Conservation (phyloP, 83 land plant genomes). For the Isoetes engelmannii region DNA sequence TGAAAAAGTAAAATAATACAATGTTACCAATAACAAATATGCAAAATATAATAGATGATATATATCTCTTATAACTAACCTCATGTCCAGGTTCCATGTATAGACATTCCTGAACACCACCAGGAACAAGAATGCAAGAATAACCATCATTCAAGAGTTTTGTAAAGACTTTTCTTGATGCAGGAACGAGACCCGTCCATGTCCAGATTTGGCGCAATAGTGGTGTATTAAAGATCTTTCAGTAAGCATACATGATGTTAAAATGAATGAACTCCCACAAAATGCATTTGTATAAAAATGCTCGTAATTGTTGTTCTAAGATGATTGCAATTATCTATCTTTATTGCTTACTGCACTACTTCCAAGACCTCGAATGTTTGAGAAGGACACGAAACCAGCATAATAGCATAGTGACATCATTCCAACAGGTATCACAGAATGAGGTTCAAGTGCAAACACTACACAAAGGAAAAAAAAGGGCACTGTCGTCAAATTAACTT, state of each 20-base stretch:
- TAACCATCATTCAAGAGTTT: not conserved
- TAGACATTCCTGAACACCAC: not conserved
- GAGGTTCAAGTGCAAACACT: not conserved
- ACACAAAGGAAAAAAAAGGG: not conserved
- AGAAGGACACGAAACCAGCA: not conserved
- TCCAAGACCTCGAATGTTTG: not conserved
- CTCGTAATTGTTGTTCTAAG: not conserved
- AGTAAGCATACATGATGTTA: too few relatives aligned
- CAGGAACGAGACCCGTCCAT: not conserved
- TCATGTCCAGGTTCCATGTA: not conserved
- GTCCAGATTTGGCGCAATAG: slow-evolving; percentile 1
- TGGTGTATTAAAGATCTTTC: not conserved
- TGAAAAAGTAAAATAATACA: not conserved
- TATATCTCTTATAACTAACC: not conserved
- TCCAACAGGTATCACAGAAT: not conserved
- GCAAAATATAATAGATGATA: too few relatives aligned
- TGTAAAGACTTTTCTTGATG: not conserved
- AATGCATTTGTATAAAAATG: not conserved
- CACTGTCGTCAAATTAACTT: not conserved
- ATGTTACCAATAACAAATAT: not conserved
- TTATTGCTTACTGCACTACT: not conserved
- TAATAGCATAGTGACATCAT: not conserved
- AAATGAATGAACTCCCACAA: too few relatives aligned
- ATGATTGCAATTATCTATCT: not conserved
- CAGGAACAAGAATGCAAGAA: not conserved